Conservation (phyloP, 176 grass and related monocot genomes). For the Luzula sylvatica region DNA sequence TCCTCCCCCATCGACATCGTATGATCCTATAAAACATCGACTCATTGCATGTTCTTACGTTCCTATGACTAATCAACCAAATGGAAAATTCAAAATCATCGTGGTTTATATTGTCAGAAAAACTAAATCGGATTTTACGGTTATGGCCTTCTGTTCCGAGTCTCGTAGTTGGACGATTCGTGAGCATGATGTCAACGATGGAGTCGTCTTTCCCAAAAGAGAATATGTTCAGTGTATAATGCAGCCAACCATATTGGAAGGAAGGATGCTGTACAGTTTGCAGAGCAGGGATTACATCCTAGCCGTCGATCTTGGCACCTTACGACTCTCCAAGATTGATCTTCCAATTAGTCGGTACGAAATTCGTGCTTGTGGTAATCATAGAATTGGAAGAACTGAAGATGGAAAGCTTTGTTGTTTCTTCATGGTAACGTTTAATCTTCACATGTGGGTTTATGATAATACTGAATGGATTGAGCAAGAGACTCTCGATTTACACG, state of each 20-base stretch:
- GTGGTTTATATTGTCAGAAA: slow-evolving; percentile 2
- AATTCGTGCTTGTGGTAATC: slow-evolving; percentile 21
- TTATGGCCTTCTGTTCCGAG: slow-evolving; percentile 1
- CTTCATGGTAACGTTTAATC: slow-evolving; percentile 14
- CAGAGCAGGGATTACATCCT: slow-evolving; percentile 27
- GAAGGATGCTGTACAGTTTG: slow-evolving; percentile 31
- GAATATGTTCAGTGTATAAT: neutral
- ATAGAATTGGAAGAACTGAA: slow-evolving; percentile 33
- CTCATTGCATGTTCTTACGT: slow-evolving; percentile 3
- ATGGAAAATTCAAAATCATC: slow-evolving; percentile 6
- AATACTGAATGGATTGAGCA: slow-evolving; percentile 17
- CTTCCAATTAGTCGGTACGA: neutral
- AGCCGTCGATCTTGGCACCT: slow-evolving; percentile 12
- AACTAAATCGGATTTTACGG: neutral
- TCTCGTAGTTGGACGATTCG: neutral
- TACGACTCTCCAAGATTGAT: slow-evolving; percentile 26
- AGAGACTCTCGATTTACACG: slow-evolving; percentile 12
- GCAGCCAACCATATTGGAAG: slow-evolving; percentile 24
- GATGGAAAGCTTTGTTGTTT: slow-evolving; percentile 40
- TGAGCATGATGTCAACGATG: neutral
- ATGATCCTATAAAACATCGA: neutral
- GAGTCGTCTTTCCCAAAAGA: slow-evolving; percentile 2
- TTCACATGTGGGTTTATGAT: slow-evolving; percentile 2
- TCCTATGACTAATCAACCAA: neutral
- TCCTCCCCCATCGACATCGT: neutral